A percentile compares a stretch with the other conserved stretches of the same genome.
These are phyloP conservation scores for Apodospora peruviana DNA, from an alignment of 495 filamentous ascomycete genomes.

Conservation along the genomic window DNA sequence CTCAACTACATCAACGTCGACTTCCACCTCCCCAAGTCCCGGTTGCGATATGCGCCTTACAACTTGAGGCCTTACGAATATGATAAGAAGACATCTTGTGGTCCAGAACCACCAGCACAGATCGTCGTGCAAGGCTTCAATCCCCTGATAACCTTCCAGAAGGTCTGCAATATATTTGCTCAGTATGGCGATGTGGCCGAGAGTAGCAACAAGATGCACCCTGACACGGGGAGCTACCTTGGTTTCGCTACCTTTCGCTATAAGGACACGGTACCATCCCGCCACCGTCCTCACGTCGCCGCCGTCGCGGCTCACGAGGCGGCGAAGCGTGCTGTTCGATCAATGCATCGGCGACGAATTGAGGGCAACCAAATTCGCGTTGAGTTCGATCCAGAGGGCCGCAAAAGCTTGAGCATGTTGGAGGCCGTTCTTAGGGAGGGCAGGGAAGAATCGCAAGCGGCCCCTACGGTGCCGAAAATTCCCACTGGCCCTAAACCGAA, in stretches of 20 bases:
- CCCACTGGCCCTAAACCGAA: slow-evolving; percentile 36
- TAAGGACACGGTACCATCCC: slow-evolving; percentile 58
- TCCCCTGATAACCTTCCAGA: slow-evolving; percentile 72
- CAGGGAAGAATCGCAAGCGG: slow-evolving; percentile 36
- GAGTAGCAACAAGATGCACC: slow-evolving; percentile 85
- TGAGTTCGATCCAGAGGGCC: slow-evolving; percentile 82
- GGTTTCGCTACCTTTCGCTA: slow-evolving; percentile 90
- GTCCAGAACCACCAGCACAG: slow-evolving; percentile 81
- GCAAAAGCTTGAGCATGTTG: slow-evolving; percentile 68
- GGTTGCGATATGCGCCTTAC: slow-evolving; percentile 72
- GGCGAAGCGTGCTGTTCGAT: slow-evolving; percentile 69
- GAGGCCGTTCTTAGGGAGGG: slow-evolving; percentile 63
- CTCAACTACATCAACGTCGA: slow-evolving; percentile 55
- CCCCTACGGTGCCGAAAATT: slow-evolving; percentile 21
- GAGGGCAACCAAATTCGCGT: slow-evolving; percentile 70
- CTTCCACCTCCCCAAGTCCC: slow-evolving; percentile 67
- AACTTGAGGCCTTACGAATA: slow-evolving; percentile 69
- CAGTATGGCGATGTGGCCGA: slow-evolving; percentile 84
- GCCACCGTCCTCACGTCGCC: slow-evolving; percentile 42
- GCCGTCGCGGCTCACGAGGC: slow-evolving; percentile 70
- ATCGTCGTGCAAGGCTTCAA: slow-evolving; percentile 93
- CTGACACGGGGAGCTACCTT: slow-evolving; percentile 84
- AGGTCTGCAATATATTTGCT: slow-evolving; percentile 74
- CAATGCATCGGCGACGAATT: slow-evolving; percentile 63
- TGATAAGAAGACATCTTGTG: slow-evolving; percentile 74